A percentile compares a stretch with the other conserved stretches of the same genome.
Conservation (phyloP, 306 rosid species). For the Cajanus cajan region DNA sequence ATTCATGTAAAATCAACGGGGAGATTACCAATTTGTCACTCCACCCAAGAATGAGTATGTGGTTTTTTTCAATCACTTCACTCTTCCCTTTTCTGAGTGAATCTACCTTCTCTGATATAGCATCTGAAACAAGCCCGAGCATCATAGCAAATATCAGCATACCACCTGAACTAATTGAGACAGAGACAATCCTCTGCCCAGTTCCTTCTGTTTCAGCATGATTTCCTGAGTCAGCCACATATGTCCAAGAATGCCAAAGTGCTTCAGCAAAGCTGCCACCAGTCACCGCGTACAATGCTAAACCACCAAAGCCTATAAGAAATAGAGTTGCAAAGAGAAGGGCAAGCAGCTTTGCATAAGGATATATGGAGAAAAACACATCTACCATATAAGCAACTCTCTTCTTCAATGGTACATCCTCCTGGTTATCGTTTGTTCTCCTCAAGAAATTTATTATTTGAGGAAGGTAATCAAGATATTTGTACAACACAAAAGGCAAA, state of each 20-base stretch:
- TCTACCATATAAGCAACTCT: slow-evolving; percentile 88
- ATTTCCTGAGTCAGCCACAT: slow-evolving; percentile 93
- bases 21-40: slow-evolving; percentile 87
- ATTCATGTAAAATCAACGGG: slow-evolving; percentile 10
- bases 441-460: slow-evolving; percentile 49
- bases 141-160: slow-evolving; percentile 99
- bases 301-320: slow-evolving; percentile 90
- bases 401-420: slow-evolving; percentile 85
- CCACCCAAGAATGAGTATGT: slow-evolving; percentile 98
- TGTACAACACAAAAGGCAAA: slow-evolving; percentile 72
- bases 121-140: slow-evolving; percentile 97
- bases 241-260: slow-evolving; percentile 98
- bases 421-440: slow-evolving; percentile 63
- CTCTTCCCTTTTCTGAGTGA: slow-evolving; percentile 96
- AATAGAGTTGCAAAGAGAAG: slow-evolving; percentile 92
- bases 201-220: slow-evolving; percentile 95
- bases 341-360: slow-evolving; percentile 92
- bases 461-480: slow-evolving; percentile 76
- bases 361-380: slow-evolving; percentile 91
- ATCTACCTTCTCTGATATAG: slow-evolving; percentile 97
- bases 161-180: slow-evolving; percentile 95
- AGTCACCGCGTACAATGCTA: slow-evolving; percentile 90
- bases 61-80: slow-evolving; percentile 94
- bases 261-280: slow-evolving; percentile 88
- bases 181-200: slow-evolving; percentile 95